Evolutionary conservation across 2,329 filamentous ascomycete genomes (phyloP), one percentile per base, ranked within the genome.

Genomic region (Nemania sp.): DNA sequence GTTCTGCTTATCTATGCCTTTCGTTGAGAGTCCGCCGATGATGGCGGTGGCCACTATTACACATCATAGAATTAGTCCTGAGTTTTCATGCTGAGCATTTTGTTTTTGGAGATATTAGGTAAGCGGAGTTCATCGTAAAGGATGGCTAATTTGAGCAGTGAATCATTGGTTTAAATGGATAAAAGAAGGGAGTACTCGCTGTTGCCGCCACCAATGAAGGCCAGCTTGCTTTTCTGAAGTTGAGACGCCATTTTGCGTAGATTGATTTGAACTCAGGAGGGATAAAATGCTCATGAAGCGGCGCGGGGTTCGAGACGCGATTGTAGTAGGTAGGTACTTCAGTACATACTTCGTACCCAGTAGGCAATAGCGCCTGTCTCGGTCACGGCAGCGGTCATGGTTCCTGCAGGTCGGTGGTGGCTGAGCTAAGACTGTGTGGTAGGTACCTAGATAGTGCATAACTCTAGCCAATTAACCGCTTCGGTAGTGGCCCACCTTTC

Each of bases 41-140:
- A 80, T 80, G 71, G 77, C 77, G 49, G 71, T 72, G 53, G 75
- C 77, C 77, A 80, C 56, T 57, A 6, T 43, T 33, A 77, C 26
- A 30, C 19, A 23, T 20, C 31, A 30, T 23, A 15, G 24, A 24
- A 42, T 54, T 51, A 54, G 37, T 22, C 6, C n/a, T 49, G 34
- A 44, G 40, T 49, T 14, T 20, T 30, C 39, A 26, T 14, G 46
- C n/a, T n/a, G n/a, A n/a, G n/a, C n/a, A n/a, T n/a, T 39, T 20
- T 7, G 15, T 11, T 7, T 20, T 31, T 11, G 4, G 28, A 31
- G 8, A 31, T 5, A 11, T 31, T 36, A 9, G n/a, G 33, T 14
- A 7, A 36, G 12, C 19, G 4, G n/a, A n/a, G n/a, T n/a, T n/a
- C n/a, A n/a, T n/a, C n/a, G n/a, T n/a, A n/a, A n/a, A n/a, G n/a